Conservation (phyloP, 129 eudicot species). For the Chrysanthemum makinoi region DNA sequence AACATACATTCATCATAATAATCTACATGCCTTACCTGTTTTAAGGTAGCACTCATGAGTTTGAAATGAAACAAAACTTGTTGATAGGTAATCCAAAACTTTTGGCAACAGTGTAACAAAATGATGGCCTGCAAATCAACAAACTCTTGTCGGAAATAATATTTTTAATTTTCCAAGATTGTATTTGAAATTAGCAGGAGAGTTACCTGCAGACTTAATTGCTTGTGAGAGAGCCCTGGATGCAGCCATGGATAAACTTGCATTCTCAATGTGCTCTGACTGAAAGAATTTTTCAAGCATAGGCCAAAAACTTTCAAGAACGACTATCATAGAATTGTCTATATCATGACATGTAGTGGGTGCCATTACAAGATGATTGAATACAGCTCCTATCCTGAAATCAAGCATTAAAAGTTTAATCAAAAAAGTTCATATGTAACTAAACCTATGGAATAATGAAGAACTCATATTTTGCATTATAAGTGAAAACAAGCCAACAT, state of each 20-base stretch:
- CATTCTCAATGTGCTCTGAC: conserved; percentile 66
- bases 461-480: too few species aligned
- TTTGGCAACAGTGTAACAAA: conserved; percentile 64
- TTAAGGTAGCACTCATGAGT: conserved; percentile 89
- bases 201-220: conserved; percentile 74
- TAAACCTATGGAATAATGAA: not conserved
- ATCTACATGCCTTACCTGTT: conserved; percentile 59
- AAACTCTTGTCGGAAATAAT: conserved; percentile 10
- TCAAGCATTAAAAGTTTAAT: not conserved
- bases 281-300: conserved; percentile 73
- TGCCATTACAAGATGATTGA: conserved; percentile 57
- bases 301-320: conserved; percentile 79
- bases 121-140: conserved; percentile 63
- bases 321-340: conserved; percentile 51
- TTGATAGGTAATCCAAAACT: conserved; percentile 72
- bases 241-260: conserved; percentile 73
- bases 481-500: too few species aligned
- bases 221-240: conserved; percentile 93
- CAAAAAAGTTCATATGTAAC: conserved; percentile 10
- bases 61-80: conserved; percentile 63
- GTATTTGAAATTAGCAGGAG: conserved; percentile 7
- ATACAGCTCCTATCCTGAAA: conserved; percentile 82
- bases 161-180: not conserved
- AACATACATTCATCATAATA: conserved; percentile 16
- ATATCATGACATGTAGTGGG: conserved; percentile 39